Base-by-base conservation (phyloP, 306 rosid genomes). In the Rosa rugosa region DNA sequence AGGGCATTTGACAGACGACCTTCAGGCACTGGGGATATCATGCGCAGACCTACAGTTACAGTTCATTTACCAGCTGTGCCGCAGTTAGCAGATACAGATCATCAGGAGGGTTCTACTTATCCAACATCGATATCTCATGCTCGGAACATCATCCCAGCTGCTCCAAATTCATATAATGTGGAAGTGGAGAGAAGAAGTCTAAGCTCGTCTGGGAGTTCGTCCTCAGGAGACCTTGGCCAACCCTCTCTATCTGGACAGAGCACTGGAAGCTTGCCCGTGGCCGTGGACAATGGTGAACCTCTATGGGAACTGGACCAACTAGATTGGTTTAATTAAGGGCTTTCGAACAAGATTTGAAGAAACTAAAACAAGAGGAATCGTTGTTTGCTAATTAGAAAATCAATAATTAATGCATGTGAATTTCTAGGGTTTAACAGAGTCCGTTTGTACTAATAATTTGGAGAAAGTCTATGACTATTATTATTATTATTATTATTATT, bases 1-100 rank as follows among this genome's bases (percentile, higher is more conserved):
- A 63, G 97, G 50, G 89, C 98, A 63, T 94, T 92, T 70, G 98
- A 94, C 71, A 87, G 98, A 79, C 69, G 97, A 23, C 87, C 90
- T 0, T 70, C 75, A 0, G 85, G 83, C 69, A 75, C 12, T 12
- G 70, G 54, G 34, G 81, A 56, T 10, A 6, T 8, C 38, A 69
- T 25, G 5, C 56, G 17, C 3, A 13, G 63, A 51, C 71, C 67
- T 14, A 4, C 53, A 11, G 46, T 16, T 60, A 22, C 62, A 47
- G 31, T 63, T 62, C 72, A 78, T 14, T 53, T 54, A 46, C 54
- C 70, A 13, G 46, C 47, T 18, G 12, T 7, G 14, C 12, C 13
- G 22, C 79, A 60, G 16, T 14, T 53, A 38, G 36, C 36, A 31
- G 47, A n/a, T 18, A 44, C 59, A 45, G 20, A 20, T 72, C 75